These are phyloP conservation scores for Cantharellus anzutake DNA, from an alignment of 768 basidiomycete genomes.

Conservation along the genomic window DNA sequence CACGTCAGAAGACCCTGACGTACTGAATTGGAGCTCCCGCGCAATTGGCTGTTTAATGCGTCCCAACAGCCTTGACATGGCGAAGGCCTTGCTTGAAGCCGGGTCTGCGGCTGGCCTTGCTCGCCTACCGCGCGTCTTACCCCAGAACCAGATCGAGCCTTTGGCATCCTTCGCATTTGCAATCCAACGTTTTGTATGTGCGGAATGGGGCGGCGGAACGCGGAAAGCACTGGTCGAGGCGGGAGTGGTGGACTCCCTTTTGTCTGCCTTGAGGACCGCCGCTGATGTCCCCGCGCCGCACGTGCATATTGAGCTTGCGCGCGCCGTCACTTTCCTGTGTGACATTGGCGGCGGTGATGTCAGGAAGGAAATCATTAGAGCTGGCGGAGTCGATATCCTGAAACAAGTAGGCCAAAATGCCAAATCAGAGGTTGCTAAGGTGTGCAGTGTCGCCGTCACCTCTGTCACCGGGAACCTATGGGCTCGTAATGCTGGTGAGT, in stretches of 20 bases:
- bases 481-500: constrained; percentile 5
- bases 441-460: constrained; percentile 4
- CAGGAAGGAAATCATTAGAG: constrained; percentile 7
- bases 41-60: constrained; percentile 8
- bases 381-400: constrained; percentile 6
- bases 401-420: constrained; percentile 3
- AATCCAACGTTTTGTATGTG: constrained; percentile 4
- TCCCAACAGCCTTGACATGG: constrained; percentile 6
- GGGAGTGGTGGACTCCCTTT: constrained; percentile 6
- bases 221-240: constrained; percentile 6
- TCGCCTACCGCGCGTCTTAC: constrained; percentile 4
- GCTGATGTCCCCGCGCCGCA: constrained; percentile 3
- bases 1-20: constrained; percentile 2
- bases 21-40: constrained; percentile 6
- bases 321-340: constrained; percentile 1
- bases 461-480: constrained; percentile 7
- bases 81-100: constrained; percentile 5
- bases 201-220: constrained; percentile 5
- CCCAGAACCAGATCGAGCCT: constrained; percentile 2
- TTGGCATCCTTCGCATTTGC: constrained; percentile 6
- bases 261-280: constrained; percentile 5
- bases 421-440: constrained; percentile 1
- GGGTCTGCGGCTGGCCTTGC: constrained; percentile 5
- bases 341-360: constrained; percentile 7
- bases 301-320: constrained; percentile 5